Conservation (phyloP, 2,329 filamentous ascomycete species). For the Phialocephala sp. region DNA sequence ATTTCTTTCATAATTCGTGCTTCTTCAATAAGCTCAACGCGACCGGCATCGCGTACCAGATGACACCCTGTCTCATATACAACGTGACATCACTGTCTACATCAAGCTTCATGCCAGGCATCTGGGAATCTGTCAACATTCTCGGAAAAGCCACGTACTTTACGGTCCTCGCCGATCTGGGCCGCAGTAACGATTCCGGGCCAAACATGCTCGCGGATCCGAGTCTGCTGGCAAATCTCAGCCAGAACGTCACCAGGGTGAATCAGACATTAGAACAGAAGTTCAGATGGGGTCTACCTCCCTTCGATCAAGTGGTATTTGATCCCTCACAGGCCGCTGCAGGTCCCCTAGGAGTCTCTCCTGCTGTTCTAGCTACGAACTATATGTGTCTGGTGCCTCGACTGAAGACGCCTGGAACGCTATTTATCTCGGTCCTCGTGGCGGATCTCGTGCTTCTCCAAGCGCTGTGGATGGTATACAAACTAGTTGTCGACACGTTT, state of each 20-base stretch:
- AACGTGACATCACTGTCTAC: neutral
- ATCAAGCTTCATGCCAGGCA: neutral
- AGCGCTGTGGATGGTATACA: neutral
- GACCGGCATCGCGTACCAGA: neutral
- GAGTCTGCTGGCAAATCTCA: neutral
- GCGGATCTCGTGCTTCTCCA: conserved; percentile 8
- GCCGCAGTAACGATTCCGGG: neutral
- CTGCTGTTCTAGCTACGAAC: neutral
- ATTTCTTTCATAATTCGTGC: neutral
- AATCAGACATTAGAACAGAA: neutral
- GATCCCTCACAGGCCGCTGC: neutral
- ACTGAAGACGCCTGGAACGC: neutral
- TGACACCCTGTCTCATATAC: neutral
- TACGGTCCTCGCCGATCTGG: neutral
- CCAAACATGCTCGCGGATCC: neutral
- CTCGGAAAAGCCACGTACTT: conserved; percentile 1
- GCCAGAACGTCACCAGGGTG: neutral
- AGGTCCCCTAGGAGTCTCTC: neutral
- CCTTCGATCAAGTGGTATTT: neutral
- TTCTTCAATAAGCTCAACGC: neutral
- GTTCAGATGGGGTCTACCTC: neutral
- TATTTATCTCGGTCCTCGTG: neutral
- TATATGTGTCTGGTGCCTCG: conserved; percentile 2
- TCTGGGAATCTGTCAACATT: neutral
- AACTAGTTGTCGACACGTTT: neutral